Conservation (phyloP, 805 yeast genomes). For the Kuraishia capsulata region DNA sequence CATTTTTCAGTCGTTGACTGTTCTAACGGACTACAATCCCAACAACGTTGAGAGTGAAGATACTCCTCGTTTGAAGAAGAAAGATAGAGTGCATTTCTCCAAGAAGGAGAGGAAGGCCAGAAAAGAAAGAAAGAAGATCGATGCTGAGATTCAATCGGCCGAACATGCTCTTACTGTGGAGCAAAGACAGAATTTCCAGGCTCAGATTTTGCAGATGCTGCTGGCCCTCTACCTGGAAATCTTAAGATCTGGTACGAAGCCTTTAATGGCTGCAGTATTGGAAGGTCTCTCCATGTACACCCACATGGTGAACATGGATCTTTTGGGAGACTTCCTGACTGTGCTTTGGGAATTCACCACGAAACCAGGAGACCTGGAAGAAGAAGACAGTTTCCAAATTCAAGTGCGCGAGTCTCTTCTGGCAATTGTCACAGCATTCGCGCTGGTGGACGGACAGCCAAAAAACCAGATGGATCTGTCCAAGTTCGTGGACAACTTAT, state of each 20-base stretch:
- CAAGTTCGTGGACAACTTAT: slow-evolving; percentile 68
- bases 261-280: slow-evolving; percentile 74
- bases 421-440: slow-evolving; percentile 85
- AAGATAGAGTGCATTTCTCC: slow-evolving; percentile 85
- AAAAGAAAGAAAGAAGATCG: slow-evolving; percentile 80
- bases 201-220: slow-evolving; percentile 68
- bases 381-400: slow-evolving; percentile 18
- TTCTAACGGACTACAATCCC: slow-evolving; percentile 69
- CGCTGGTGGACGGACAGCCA: slow-evolving; percentile 68
- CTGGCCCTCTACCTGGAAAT: slow-evolving; percentile 72
- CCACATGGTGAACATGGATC: slow-evolving; percentile 84
- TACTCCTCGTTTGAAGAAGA: slow-evolving; percentile 55
- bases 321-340: slow-evolving; percentile 86
- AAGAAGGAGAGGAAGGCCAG: slow-evolving; percentile 82
- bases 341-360: slow-evolving; percentile 75
- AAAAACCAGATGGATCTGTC: slow-evolving; percentile 74
- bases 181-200: slow-evolving; percentile 79
- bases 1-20: slow-evolving; percentile 56
- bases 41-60: slow-evolving; percentile 35
- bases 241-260: slow-evolving; percentile 51
- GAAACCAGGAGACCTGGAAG: slow-evolving; percentile 22
- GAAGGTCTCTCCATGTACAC: slow-evolving; percentile 91
- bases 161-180: slow-evolving; percentile 82
- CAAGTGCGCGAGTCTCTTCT: slow-evolving; percentile 68
- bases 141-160: slow-evolving; percentile 80